Percentiles rank a stretch among this genome's conserved stretches.
These are phyloP conservation scores for Penicillium pulvis DNA, from an alignment of 495 filamentous ascomycete species.

Conservation along the genomic window DNA sequence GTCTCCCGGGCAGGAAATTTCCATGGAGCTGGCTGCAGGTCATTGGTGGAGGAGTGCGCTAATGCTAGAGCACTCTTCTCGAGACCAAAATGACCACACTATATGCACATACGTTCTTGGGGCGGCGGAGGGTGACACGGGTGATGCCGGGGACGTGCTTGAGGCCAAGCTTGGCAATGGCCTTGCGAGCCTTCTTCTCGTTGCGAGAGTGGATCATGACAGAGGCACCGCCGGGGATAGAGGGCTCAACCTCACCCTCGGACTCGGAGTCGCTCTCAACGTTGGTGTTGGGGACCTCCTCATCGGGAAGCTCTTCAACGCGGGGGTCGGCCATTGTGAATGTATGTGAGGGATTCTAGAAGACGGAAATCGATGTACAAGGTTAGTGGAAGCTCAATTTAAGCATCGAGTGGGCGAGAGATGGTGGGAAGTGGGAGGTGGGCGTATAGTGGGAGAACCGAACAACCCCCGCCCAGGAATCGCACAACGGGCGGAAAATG, in stretches of 20 bases:
- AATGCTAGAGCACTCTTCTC: background rate
- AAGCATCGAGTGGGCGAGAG: background rate
- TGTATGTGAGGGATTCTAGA: constrained; percentile 35
- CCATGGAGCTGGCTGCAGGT: background rate
- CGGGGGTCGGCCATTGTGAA: constrained; percentile 92
- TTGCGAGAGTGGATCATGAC: constrained; percentile 95
- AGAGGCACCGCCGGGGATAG: constrained; percentile 80
- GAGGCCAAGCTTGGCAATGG: constrained; percentile 95
- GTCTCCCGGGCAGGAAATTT: background rate
- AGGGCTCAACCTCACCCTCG: constrained; percentile 65
- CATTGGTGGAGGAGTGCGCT: constrained; percentile 4
- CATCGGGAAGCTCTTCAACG: constrained; percentile 95
- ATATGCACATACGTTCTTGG: constrained; percentile 79
- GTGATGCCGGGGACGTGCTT: constrained; percentile 97
- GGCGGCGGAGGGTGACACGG: constrained; percentile 92
- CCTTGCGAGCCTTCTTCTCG: constrained; percentile 99
- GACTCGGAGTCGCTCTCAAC: constrained; percentile 81
- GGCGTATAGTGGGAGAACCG: constrained; percentile 24
- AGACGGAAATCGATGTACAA: constrained; percentile 19
- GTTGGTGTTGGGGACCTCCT: constrained; percentile 68
- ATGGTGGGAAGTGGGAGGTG: constrained; percentile 19
- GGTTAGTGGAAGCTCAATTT: constrained; percentile 11
- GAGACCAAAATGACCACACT: background rate
- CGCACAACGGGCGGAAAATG: constrained; percentile 34
- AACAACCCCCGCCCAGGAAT: constrained; percentile 25